Conservation (phyloP, 108 stramenopile species). For the Cyclotella choctawhatcheeana region DNA sequence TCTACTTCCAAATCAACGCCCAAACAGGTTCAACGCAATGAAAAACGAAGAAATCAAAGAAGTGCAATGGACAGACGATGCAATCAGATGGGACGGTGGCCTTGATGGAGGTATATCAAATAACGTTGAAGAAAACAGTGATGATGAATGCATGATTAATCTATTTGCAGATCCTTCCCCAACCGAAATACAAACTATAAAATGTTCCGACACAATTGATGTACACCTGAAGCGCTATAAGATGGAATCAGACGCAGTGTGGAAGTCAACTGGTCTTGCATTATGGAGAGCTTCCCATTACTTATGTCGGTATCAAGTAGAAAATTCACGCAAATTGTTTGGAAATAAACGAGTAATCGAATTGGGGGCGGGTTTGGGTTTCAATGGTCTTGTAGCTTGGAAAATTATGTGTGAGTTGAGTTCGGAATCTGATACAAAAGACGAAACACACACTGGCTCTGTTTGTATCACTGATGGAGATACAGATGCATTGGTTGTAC, state of each 20-base stretch:
- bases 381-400: conserved; percentile 65
- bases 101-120: conserved; percentile 5
- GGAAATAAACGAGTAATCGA: conserved; percentile 54
- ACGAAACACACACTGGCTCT: too few relatives aligned
- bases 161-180: conserved; percentile 43
- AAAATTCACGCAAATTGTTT: conserved; percentile 24
- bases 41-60: conserved; percentile 23
- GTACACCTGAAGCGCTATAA: conserved; percentile 62
- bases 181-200: conserved; percentile 24
- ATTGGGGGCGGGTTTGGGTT: conserved; percentile 75
- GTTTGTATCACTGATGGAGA: conserved; percentile 73
- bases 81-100: conserved; percentile 61
- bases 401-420: conserved; percentile 17
- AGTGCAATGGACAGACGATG: conserved; percentile 61
- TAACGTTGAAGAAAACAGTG: conserved; percentile 9
- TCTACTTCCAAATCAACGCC: neutral
- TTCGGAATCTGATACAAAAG: neutral
- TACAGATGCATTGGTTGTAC: conserved; percentile 53
- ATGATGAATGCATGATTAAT: conserved; percentile 32
- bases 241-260: conserved; percentile 62
- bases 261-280: conserved; percentile 80
- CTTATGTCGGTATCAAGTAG: conserved; percentile 68
- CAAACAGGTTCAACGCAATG: neutral
- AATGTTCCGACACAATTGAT: conserved; percentile 25
- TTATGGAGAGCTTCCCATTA: conserved; percentile 76